Evolutionary conservation across 345 rosid genomes (phyloP).

Genomic region (Murraya koenigii): DNA sequence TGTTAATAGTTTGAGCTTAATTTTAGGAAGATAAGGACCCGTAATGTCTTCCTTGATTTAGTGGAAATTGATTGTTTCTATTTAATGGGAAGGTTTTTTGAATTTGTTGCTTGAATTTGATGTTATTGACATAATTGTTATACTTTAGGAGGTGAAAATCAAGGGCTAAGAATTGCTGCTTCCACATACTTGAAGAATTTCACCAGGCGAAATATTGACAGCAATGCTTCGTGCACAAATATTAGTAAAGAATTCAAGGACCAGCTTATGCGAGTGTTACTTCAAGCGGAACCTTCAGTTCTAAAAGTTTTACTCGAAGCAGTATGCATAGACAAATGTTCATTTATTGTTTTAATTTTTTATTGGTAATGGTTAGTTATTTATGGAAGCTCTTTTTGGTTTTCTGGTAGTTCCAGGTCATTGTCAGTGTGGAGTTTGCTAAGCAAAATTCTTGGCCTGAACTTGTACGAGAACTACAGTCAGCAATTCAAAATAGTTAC

Average conservation of each 20-base stretch:
- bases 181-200: conserved; percentile 77
- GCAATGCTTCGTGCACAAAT: conserved; percentile 31
- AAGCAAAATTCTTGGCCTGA: conserved; percentile 77
- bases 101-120: not conserved
- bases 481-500: conserved; percentile 62
- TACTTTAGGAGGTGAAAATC: conserved; percentile 52
- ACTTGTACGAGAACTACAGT: conserved; percentile 59
- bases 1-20: not conserved
- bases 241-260: conserved; percentile 72
- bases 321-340: conserved; percentile 34
- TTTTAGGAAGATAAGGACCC: not conserved
- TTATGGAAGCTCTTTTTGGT: not conserved
- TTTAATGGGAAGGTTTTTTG: not conserved
- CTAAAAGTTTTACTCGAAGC: conserved; percentile 79
- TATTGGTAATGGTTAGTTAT: not conserved
- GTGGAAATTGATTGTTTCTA: not conserved
- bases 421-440: conserved; percentile 61
- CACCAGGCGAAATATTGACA: conserved; percentile 42
- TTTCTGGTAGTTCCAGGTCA: conserved; percentile 54
- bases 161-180: conserved; percentile 70
- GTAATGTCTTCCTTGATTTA: not conserved
- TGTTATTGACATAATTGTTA: not conserved
- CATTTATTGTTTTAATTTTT: not conserved
- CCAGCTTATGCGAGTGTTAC: conserved; percentile 61
- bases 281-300: conserved; percentile 54